phyloP scores from a whole-genome alignment of 768 basidiomycete genomes.

The Rhizopogon sp. region DNA sequence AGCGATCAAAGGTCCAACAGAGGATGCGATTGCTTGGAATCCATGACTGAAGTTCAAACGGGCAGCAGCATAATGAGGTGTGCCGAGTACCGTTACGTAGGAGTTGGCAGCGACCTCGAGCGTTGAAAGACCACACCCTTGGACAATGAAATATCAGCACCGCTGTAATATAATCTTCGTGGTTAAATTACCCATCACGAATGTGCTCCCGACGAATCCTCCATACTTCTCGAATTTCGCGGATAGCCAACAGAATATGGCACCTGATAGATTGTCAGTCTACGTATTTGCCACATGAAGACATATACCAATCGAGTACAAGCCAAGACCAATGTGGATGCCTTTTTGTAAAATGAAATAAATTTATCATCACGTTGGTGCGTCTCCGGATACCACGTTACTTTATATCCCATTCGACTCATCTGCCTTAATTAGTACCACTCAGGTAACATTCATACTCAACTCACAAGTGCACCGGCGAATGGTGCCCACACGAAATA shows the following conservation, averaged over 20 bases:
- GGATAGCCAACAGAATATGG: slow-evolving; percentile 76
- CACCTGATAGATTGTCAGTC: slow-evolving; percentile 35
- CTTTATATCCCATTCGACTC: slow-evolving; percentile 63
- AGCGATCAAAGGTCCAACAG: slow-evolving; percentile 70
- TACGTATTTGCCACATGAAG: background rate
- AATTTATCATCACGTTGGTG: background rate
- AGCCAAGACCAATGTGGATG: slow-evolving; percentile 53
- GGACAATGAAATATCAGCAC: background rate
- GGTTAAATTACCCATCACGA: slow-evolving; percentile 47
- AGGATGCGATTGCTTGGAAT: slow-evolving; percentile 71
- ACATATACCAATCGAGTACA: slow-evolving; percentile 48
- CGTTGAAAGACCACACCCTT: slow-evolving; percentile 58
- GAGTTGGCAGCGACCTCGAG: slow-evolving; percentile 75
- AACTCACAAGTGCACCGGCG: slow-evolving; percentile 51
- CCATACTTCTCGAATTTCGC: slow-evolving; percentile 63
- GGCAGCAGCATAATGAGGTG: slow-evolving; percentile 65
- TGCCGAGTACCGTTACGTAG: slow-evolving; percentile 67
- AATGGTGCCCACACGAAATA: slow-evolving; percentile 57
- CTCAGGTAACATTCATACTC: slow-evolving; percentile 1
- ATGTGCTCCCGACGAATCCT: slow-evolving; percentile 74
- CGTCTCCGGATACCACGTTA: slow-evolving; percentile 6
- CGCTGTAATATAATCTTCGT: background rate
- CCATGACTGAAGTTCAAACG: slow-evolving; percentile 77
- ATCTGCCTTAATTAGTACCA: slow-evolving; percentile 33
- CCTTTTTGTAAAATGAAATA: slow-evolving; percentile 36